phyloP scores from a whole-genome alignment of 257 asterid genomes.

The Voacanga thouarsii region DNA sequence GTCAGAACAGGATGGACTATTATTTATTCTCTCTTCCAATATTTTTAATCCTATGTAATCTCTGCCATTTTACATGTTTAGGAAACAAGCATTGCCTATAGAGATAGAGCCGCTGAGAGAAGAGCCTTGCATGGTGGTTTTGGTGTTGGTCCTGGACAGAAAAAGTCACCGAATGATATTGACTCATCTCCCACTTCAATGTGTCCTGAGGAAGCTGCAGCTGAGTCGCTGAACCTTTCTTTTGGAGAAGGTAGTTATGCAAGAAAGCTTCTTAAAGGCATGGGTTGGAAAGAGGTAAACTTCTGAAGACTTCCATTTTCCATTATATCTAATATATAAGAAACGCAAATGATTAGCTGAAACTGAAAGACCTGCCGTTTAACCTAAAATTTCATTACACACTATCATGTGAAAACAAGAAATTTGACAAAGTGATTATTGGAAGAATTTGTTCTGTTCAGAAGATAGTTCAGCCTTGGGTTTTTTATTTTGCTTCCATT shows the following conservation, averaged over 20 bases:
- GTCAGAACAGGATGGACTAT: background rate
- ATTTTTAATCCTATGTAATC: background rate
- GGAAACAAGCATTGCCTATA: slow-evolving; percentile 46
- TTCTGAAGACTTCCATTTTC: background rate
- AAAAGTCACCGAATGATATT: slow-evolving; percentile 31
- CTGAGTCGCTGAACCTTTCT: slow-evolving; percentile 67
- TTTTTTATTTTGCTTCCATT: background rate
- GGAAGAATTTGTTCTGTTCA: background rate
- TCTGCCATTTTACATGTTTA: slow-evolving; percentile 19
- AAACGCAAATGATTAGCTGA: background rate
- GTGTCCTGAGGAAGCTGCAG: slow-evolving; percentile 61
- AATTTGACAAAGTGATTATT: background rate
- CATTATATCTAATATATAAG: no score
- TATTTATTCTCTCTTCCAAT: background rate
- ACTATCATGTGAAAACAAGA: background rate
- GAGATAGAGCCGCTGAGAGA: slow-evolving; percentile 99
- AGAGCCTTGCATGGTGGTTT: slow-evolving; percentile 86
- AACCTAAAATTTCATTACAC: background rate
- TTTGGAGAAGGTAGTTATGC: slow-evolving; percentile 91
- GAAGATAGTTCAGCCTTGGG: background rate
- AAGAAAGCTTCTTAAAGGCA: slow-evolving; percentile 69
- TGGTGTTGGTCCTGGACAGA: slow-evolving; percentile 95
- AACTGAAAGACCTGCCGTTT: background rate
- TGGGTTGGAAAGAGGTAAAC: slow-evolving; percentile 99
- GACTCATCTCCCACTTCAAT: slow-evolving; percentile 40